These are phyloP conservation scores for Fusarium sp. DNA, from an alignment of 2,329 filamentous ascomycete species.

Conservation along the genomic window DNA sequence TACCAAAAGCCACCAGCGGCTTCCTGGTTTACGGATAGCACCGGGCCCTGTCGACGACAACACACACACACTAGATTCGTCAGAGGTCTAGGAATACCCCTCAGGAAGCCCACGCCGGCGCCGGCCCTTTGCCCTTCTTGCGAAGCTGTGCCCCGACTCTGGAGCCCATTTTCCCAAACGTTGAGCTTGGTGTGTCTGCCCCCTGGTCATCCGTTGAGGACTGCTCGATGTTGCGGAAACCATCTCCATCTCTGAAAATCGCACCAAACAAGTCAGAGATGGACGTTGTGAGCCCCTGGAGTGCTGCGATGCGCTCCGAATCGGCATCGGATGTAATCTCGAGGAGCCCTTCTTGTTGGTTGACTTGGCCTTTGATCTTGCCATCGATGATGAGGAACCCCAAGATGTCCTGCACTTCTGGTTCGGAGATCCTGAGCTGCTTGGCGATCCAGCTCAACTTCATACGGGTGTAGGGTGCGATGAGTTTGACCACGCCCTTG, in stretches of 20 bases:
- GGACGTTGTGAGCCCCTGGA: conserved; percentile 76
- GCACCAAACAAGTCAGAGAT: conserved; percentile 74
- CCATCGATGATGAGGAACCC: conserved; percentile 92
- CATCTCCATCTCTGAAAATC: conserved; percentile 81
- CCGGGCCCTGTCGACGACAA: neutral
- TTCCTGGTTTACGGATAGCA: neutral
- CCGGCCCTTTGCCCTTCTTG: conserved; percentile 38
- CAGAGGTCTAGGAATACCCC: conserved; percentile 1
- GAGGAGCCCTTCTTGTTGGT: conserved; percentile 86
- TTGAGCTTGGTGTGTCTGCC: conserved; percentile 42
- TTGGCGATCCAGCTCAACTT: conserved; percentile 86
- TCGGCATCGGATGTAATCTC: conserved; percentile 80
- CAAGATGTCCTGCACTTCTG: conserved; percentile 94
- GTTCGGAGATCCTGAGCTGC: conserved; percentile 83
- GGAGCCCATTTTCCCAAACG: conserved; percentile 25
- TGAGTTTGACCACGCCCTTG: conserved; percentile 91
- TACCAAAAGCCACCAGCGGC: neutral
- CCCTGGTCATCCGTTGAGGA: conserved; percentile 43
- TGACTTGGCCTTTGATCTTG: conserved; percentile 86
- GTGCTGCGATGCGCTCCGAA: conserved; percentile 75
- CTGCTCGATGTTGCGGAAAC: conserved; percentile 58
- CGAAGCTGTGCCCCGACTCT: conserved; percentile 16
- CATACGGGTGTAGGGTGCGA: conserved; percentile 94
- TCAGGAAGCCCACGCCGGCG: conserved; percentile 25
- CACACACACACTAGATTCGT: neutral